Percentiles rank a stretch among this genome's conserved stretches.
These are phyloP conservation scores for Scutellaria minor DNA, from an alignment of 257 asterid genomes.

Conservation along the genomic window DNA sequence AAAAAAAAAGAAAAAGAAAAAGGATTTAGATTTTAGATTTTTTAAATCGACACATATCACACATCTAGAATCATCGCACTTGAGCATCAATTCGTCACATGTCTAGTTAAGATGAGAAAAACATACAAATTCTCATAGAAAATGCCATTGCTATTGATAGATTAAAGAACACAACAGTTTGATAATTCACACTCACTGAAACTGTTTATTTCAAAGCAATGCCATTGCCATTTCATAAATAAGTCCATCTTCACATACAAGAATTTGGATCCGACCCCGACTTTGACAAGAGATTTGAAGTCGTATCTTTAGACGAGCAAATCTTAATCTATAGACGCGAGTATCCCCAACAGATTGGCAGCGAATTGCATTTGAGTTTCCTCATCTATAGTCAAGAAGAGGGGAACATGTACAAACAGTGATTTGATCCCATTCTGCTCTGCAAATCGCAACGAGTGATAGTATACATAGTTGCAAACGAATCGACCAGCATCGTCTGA, in stretches of 20 bases:
- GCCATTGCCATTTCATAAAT: conserved; percentile 4
- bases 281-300: neutral
- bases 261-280: conserved; percentile 28
- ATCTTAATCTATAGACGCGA: conserved; percentile 58
- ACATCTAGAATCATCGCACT: no score
- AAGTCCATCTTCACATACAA: conserved; percentile 36
- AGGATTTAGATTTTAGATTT: no score
- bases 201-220: conserved; percentile 37
- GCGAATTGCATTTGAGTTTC: conserved; percentile 97
- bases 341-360: conserved; percentile 78
- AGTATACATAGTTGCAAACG: conserved; percentile 95
- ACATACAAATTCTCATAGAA: no score
- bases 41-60: no score
- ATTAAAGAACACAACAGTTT: neutral
- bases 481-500: conserved; percentile 97
- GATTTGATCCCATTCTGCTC: conserved; percentile 84
- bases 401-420: conserved; percentile 91
- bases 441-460: conserved; percentile 88
- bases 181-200: conserved; percentile 30
- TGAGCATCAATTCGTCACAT: no score
- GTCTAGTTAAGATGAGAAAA: no score
- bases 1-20: no score
- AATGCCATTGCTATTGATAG: no score
- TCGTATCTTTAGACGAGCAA: neutral
- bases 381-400: conserved; percentile 85